phyloP scores from a whole-genome alignment of 2,329 filamentous ascomycete species.

The Penicillium sp. region DNA sequence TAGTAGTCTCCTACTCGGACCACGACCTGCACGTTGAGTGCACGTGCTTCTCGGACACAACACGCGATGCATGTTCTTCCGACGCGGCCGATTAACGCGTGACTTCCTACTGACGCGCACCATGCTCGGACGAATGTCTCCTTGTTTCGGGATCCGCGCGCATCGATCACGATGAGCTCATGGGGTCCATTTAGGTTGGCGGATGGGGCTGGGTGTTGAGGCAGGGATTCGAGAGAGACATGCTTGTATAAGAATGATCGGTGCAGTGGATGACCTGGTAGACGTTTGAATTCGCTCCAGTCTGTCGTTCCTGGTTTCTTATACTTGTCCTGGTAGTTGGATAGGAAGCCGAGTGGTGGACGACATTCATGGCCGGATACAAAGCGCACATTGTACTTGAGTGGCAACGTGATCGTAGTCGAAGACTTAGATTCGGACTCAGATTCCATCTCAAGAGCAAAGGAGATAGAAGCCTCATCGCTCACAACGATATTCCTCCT shows the following conservation, averaged over 20 bases:
- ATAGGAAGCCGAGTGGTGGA: conserved; percentile 40
- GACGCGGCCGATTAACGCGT: conserved; percentile 43
- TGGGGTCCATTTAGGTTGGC: conserved; percentile 5
- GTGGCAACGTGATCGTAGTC: conserved; percentile 35
- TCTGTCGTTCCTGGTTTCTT: conserved; percentile 6
- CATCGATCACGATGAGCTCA: conserved; percentile 37
- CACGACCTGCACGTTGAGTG: conserved; percentile 39
- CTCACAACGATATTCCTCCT: conserved; percentile 19
- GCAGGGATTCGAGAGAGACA: conserved; percentile 28
- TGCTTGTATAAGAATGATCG: conserved; percentile 34
- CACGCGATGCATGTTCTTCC: conserved; percentile 43
- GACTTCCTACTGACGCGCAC: conserved; percentile 44
- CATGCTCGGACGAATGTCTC: conserved; percentile 46
- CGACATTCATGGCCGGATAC: conserved; percentile 56
- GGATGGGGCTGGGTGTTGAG: conserved; percentile 18
- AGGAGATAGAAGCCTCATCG: conserved; percentile 27
- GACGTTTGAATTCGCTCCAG: conserved; percentile 23
- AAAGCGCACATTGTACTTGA: conserved; percentile 55
- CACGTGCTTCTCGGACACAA: conserved; percentile 45
- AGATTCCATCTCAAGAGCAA: conserved; percentile 16
- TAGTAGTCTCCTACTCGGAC: conserved; percentile 36
- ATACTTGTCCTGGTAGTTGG: conserved; percentile 2
- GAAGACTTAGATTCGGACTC: conserved; percentile 6
- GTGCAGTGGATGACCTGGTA: conserved; percentile 42
- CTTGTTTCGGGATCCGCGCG: conserved; percentile 34